Conservation (phyloP, 495 filamentous ascomycete species). For the Tuber brumale region DNA sequence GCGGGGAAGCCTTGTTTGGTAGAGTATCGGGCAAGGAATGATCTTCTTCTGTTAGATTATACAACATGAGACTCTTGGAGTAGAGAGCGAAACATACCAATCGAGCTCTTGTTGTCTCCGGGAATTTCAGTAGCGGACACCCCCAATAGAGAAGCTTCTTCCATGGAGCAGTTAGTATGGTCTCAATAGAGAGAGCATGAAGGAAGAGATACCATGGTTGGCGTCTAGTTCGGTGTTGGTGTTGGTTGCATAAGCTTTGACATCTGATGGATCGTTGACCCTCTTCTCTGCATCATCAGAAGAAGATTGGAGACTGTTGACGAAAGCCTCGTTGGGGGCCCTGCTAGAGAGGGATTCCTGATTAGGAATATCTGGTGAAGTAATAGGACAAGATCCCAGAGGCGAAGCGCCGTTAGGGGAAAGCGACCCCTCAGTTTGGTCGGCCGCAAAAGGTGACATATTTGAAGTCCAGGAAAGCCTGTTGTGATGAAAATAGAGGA, state of each 20-base stretch:
- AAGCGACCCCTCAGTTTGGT: background rate
- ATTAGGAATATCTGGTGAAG: background rate
- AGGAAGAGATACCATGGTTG: background rate
- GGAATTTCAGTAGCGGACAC: background rate
- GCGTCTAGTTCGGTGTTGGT: background rate
- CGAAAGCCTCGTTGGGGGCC: background rate
- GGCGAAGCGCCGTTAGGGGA: background rate
- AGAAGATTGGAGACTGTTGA: background rate
- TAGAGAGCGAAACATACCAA: background rate
- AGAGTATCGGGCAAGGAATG: background rate
- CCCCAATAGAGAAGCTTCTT: background rate
- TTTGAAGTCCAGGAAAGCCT: background rate
- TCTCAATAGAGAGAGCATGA: background rate
- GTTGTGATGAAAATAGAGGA: background rate
- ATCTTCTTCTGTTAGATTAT: background rate
- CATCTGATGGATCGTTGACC: background rate
- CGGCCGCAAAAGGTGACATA: background rate
- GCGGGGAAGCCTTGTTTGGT: background rate
- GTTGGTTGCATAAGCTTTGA: background rate
- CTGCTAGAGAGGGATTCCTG: background rate
- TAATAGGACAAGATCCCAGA: background rate
- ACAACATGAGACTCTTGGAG: background rate
- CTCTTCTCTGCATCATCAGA: background rate
- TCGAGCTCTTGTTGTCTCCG: background rate
- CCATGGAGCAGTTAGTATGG: background rate